Evolutionary conservation across 2,329 filamentous ascomycete genomes (phyloP).

Genomic region (Polychaeton citri): DNA sequence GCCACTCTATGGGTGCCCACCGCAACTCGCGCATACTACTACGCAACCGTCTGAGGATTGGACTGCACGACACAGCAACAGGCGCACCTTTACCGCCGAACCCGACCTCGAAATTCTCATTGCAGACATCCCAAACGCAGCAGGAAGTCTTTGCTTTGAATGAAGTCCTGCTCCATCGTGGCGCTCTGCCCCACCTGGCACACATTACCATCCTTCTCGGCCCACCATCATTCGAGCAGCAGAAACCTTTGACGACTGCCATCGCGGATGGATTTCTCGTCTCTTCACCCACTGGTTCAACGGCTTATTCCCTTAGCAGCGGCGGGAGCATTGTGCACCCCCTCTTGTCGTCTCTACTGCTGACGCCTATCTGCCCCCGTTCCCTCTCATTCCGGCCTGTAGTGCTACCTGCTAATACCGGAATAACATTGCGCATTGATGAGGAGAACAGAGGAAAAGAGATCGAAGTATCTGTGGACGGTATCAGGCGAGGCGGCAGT

Average conservation of each 20-base stretch:
- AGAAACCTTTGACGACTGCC: constrained; percentile 80
- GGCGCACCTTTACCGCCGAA: neutral
- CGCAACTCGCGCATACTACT: constrained; percentile 71
- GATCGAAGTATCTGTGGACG: constrained; percentile 38
- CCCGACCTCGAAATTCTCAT: neutral
- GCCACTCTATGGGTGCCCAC: constrained; percentile 65
- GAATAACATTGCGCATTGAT: constrained; percentile 69
- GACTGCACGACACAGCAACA: constrained; percentile 55
- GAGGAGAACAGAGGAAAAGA: constrained; percentile 39
- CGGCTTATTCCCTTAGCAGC: constrained; percentile 85
- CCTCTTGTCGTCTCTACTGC: constrained; percentile 70
- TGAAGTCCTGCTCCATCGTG: constrained; percentile 86
- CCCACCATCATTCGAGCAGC: constrained; percentile 22
- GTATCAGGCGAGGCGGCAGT: constrained; percentile 26
- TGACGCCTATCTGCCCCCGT: constrained; percentile 89
- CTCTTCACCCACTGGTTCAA: constrained; percentile 86
- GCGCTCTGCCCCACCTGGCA: constrained; percentile 76
- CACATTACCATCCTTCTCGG: constrained; percentile 87
- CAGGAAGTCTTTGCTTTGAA: constrained; percentile 62
- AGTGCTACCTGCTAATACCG: constrained; percentile 74
- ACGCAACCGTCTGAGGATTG: constrained; percentile 74
- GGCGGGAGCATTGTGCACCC: constrained; percentile 93
- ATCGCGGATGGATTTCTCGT: constrained; percentile 93
- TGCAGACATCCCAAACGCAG: neutral
- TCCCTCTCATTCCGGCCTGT: constrained; percentile 85